A percentile compares a stretch with the other conserved stretches of the same genome.
These are phyloP conservation scores for Xylaria telfairii DNA, from an alignment of 495 filamentous ascomycete species.

Conservation along the genomic window DNA sequence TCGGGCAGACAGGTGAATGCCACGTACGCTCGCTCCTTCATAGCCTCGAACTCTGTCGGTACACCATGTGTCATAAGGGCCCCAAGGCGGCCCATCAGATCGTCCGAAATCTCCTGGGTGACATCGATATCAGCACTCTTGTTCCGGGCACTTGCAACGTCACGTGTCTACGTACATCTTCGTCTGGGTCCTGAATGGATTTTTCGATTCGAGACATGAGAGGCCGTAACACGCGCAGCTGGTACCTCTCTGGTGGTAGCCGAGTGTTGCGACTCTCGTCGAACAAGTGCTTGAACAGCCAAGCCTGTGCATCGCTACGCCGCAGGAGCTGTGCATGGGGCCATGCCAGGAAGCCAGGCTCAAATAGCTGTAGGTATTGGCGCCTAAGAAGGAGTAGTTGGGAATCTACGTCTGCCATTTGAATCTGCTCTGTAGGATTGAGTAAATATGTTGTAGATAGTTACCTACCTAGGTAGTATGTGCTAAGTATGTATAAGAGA, in stretches of 20 bases:
- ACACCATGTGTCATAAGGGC: conserved; percentile 59
- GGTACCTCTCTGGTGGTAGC: conserved; percentile 69
- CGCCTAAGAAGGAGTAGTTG: conserved; percentile 55
- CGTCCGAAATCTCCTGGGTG: conserved; percentile 68
- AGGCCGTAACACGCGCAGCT: conserved; percentile 68
- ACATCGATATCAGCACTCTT: not conserved
- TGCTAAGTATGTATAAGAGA: too few species aligned
- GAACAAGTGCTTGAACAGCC: conserved; percentile 67
- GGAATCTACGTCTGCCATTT: conserved; percentile 30
- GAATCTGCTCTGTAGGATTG: not conserved
- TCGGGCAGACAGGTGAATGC: conserved; percentile 63
- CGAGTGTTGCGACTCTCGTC: conserved; percentile 50
- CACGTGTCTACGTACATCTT: conserved; percentile 67
- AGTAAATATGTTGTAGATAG: too few species aligned
- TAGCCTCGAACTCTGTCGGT: conserved; percentile 59
- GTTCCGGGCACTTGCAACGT: not conserved
- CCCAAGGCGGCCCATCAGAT: conserved; percentile 64
- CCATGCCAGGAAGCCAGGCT: conserved; percentile 58
- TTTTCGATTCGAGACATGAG: conserved; percentile 66
- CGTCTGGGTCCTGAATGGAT: conserved; percentile 66
- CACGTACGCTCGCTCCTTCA: conserved; percentile 70
- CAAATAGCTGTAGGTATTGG: conserved; percentile 70
- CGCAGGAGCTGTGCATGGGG: conserved; percentile 61
- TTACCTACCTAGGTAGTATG: too few species aligned
- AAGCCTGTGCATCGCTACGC: conserved; percentile 60